phyloP scores from a whole-genome alignment of 1,284 basidiomycete genomes.

The Fomitopsis palustris region DNA sequence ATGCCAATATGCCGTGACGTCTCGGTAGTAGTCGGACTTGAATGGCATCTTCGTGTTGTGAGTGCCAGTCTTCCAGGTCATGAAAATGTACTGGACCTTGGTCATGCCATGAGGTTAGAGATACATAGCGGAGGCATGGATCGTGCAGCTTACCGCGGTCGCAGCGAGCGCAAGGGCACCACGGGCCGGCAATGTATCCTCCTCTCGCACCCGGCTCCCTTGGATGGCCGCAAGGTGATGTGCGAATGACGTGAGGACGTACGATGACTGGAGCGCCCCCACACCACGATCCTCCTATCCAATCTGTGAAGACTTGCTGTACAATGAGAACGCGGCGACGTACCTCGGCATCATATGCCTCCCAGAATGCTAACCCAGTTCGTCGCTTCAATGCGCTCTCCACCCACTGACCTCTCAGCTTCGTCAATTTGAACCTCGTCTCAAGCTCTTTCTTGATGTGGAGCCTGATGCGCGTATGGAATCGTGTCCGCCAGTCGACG shows the following conservation, averaged over 20 bases:
- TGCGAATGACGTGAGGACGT: background rate
- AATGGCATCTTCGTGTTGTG: background rate
- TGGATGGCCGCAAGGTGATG: background rate
- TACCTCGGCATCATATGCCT: background rate
- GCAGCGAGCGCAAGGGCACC: background rate
- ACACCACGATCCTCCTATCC: no score
- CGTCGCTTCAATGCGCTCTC: background rate
- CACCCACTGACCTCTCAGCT: background rate
- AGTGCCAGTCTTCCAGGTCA: background rate
- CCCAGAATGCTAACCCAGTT: background rate
- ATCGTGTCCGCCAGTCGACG: background rate
- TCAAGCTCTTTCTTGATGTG: background rate
- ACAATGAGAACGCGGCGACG: background rate
- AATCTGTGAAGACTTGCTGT: background rate
- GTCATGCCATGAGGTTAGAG: background rate
- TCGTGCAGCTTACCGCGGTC: background rate
- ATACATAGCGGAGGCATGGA: background rate
- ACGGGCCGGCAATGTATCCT: background rate
- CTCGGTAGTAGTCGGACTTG: background rate
- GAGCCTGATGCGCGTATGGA: background rate
- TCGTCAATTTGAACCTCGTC: background rate
- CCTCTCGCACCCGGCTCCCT: background rate
- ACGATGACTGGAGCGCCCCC: no score
- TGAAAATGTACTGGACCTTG: background rate
- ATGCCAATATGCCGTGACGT: background rate